phyloP scores from a whole-genome alignment of 257 asterid species.

The Eucommia ulmoides region DNA sequence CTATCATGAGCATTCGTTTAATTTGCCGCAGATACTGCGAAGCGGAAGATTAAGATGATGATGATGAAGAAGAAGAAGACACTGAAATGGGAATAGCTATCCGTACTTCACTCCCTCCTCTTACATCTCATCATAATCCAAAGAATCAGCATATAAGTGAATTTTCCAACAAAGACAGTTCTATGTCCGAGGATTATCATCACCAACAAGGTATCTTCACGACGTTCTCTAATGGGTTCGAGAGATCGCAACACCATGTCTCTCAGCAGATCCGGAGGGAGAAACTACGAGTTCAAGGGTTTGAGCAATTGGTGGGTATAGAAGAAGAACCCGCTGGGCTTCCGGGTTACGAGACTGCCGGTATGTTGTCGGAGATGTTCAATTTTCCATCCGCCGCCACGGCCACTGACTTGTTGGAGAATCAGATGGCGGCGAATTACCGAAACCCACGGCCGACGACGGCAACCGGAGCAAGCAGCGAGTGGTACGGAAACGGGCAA shows the following conservation, averaged over 20 bases:
- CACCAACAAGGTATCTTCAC: not conserved
- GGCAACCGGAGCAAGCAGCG: constrained; percentile 17
- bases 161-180: not conserved
- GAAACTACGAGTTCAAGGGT: not conserved
- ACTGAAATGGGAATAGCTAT: not conserved
- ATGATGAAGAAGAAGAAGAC: not conserved
- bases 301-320: not conserved
- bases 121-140: not conserved
- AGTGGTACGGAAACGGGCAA: constrained; percentile 50
- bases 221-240: not conserved
- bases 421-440: constrained; percentile 40
- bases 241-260: constrained; percentile 4
- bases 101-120: not conserved
- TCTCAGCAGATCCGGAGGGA: not conserved
- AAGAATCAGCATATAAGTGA: not conserved
- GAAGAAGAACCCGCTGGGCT: not conserved
- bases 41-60: not conserved
- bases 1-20: not conserved
- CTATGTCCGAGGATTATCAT: not conserved
- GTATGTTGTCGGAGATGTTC: not conserved
- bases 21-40: not conserved
- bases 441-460: constrained; percentile 19
- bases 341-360: not conserved
- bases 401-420: constrained; percentile 45
- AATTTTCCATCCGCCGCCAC: constrained; percentile 5